Evolutionary conservation across 306 rosid genomes (phyloP), one percentile per base, ranked within the genome.

Genomic region (Trifolium fragiferum): DNA sequence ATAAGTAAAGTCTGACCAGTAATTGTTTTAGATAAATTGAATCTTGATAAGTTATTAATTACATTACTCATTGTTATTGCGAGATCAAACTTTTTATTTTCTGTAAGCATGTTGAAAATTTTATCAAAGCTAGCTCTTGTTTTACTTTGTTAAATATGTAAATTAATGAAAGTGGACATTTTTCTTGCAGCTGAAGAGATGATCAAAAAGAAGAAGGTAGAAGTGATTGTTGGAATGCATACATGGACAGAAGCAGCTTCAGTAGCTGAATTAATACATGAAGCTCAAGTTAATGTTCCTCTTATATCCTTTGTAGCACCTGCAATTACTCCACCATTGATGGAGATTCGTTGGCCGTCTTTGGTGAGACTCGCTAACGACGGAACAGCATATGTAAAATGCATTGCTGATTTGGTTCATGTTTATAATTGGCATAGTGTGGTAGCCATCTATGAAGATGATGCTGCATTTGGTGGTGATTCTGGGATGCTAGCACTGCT

Each of bases 231-330:
- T 47, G 94, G 94, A 72, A 83, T 82, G 88, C 80, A 80, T 0
- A 74, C 76, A 54, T 89, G 94, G 94, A 74, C 49, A 72, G 88
- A 89, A 82, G 86, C 86, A 62, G 73, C 82, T 73, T 80, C 81
- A 25, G 86, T 89, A 8, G 91, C 90, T 16, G 87, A 82, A 75
- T 44, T 82, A 73, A 83, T 82, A 73, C 72, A 54, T 53, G 75
- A 69, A 82, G 21, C 79, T 80, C 82, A 63, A 75, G 78, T 83
- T 78, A 83, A 63, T 73, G 75, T 89, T 76, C 91, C 89, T 3
- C 63, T 87, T 73, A 74, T 89, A 80, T 87, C 94, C 41, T 85
- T 87, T 67, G 87, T 75, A 30, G 73, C 91, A 46, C 87, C 90
- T 8, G 2, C 90, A 58, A 74, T 85, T 11, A 82, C 55, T 76